Conservation (phyloP, 2,329 filamentous ascomycete species). For the Knoxdaviesia capensis region DNA sequence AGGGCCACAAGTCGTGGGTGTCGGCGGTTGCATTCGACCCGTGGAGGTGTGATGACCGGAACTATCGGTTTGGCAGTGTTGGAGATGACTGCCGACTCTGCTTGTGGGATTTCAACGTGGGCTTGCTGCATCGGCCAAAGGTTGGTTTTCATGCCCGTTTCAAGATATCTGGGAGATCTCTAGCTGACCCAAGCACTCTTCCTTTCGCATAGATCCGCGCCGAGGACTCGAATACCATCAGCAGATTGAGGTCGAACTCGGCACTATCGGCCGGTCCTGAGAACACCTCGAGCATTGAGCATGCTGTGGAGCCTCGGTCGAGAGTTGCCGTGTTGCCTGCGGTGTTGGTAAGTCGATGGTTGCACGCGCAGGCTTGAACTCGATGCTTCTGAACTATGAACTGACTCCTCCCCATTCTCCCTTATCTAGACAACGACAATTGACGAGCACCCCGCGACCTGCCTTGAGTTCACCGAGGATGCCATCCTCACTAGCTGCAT, state of each 20-base stretch:
- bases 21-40: conserved; percentile 86
- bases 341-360: conserved; percentile 46
- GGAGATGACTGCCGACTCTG: conserved; percentile 82
- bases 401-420: no score
- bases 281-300: conserved; percentile 39
- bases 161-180: no score
- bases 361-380: not conserved
- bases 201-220: no score
- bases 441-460: conserved; percentile 71
- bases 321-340: conserved; percentile 75
- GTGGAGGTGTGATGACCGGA: conserved; percentile 89
- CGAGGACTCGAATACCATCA: no score
- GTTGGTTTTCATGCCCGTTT: no score
- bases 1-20: conserved; percentile 92
- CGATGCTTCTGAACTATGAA: not conserved
- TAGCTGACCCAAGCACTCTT: no score
- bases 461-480: conserved; percentile 85
- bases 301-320: conserved; percentile 69
- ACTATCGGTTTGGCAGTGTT: conserved; percentile 89
- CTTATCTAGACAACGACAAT: conserved; percentile 50
- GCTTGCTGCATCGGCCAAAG: conserved; percentile 86
- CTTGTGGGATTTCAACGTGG: conserved; percentile 93
- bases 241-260: conserved; percentile 44
- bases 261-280: conserved; percentile 29
- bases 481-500: conserved; percentile 85